Base-by-base conservation (phyloP, 1,284 basidiomycete genomes). In the Megacollybia platyphylla region DNA sequence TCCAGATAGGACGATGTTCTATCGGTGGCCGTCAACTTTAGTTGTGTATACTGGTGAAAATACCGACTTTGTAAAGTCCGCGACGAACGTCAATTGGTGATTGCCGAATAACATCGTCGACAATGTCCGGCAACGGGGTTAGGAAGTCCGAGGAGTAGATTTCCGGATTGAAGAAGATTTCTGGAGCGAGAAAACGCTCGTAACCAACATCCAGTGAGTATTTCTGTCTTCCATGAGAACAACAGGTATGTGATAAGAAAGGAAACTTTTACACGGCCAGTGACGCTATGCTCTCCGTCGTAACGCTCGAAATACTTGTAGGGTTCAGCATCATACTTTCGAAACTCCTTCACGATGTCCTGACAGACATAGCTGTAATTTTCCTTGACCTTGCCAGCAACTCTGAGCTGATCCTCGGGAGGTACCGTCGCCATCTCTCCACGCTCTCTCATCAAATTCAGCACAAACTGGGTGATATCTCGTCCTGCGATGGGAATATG, bases 101-200 rank as follows among this genome's bases (percentile, higher is more conserved):
- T 46, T 88, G 77, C 61, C 96, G 91, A 52, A 99, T 97, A 46
- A 97, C 94, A 44, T 79, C 79, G 56, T 99, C 96, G 44, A 99
- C 96, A 35, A 99, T 90, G 50, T 97, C 83, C 0, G 96, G 93
- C 2, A 99, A 73, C 3, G 96, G 96, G 1, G 94, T 97, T 48
- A 99, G 65, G 73, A 97, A 99, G 63, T 99, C 96, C 38, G 91
- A 96, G 0, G 89, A 94, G 61, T 87, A 90, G 54, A 99, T 97
- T 61, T 98, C 96, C 8, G 96, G 96, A 65, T 98, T 98, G 76
- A 98, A 98, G 70, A 98, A 97, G 59, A 98, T 96, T 61, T 98
- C 96, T 4, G 96, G 92, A 0, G 94, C 94, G 32, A 99, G 79
- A 77, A 99, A 99, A 30, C 96, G 89, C 63, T 98, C 96, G 64